These are phyloP conservation scores for Backusella circina DNA, from an alignment of 192 early-diverging fungal species.

Conservation along the genomic window DNA sequence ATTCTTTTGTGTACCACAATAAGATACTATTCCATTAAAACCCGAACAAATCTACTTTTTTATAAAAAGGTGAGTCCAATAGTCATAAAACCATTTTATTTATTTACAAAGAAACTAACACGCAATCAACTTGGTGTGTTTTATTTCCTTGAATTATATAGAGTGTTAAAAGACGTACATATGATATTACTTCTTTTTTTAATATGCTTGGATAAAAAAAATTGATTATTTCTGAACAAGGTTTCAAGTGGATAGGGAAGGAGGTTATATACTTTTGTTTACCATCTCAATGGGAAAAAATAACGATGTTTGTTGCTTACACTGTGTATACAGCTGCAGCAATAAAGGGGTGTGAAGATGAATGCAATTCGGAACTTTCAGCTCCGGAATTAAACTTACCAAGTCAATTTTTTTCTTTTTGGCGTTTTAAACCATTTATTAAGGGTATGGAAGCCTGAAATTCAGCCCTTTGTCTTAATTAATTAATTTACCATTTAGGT, in stretches of 20 bases:
- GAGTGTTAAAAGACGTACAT: neutral
- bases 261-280: neutral
- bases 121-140: neutral
- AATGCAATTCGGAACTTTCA: too few relatives aligned
- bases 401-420: too few relatives aligned
- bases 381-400: too few relatives aligned
- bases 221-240: neutral
- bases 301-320: neutral
- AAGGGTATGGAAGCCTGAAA: too few relatives aligned
- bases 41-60: neutral
- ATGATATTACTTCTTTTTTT: neutral
- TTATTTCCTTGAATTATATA: neutral
- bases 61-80: too few relatives aligned
- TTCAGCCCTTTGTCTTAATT: too few relatives aligned
- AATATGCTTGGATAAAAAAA: neutral
- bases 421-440: too few relatives aligned
- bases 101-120: neutral
- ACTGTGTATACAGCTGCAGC: neutral
- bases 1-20: neutral
- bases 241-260: neutral
- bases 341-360: too few relatives aligned
- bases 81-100: neutral
- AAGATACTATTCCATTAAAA: neutral
- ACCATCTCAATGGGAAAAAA: neutral
- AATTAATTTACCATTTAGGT: neutral